Evolutionary conservation across 2,329 filamentous ascomycete species (phyloP).

Genomic region (Torrubiellomyces zombiae): DNA sequence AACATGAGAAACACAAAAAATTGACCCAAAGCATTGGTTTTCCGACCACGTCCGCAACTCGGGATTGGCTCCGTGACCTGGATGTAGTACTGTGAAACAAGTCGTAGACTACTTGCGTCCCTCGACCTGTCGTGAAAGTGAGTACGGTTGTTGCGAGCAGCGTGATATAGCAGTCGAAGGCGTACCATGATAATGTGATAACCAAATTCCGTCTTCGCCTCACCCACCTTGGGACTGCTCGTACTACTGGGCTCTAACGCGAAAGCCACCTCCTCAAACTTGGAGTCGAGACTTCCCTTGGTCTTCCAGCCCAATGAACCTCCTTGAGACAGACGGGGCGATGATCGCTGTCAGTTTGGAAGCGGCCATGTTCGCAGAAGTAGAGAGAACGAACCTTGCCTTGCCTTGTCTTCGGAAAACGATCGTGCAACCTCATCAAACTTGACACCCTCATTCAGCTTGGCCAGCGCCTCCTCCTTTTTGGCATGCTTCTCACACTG

Average conservation of each 20-base stretch:
- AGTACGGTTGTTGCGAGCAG: background rate
- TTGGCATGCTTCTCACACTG: constrained; percentile 61
- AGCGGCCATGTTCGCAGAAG: too few relatives aligned
- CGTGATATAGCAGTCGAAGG: too few relatives aligned
- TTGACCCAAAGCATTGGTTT: constrained; percentile 11
- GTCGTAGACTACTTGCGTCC: constrained; percentile 19
- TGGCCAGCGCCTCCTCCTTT: constrained; percentile 58
- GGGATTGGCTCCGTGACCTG: background rate
- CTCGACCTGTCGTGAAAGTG: constrained; percentile 16
- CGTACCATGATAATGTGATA: constrained; percentile 69
- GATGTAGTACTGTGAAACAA: constrained; percentile 3
- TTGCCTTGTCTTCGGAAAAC: constrained; percentile 63
- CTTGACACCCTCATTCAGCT: constrained; percentile 48
- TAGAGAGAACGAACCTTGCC: constrained; percentile 35
- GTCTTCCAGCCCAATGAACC: constrained; percentile 59
- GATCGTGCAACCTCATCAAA: constrained; percentile 61
- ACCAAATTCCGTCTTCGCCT: constrained; percentile 59
- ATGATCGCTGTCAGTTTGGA: too few relatives aligned
- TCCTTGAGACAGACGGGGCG: constrained; percentile 34
- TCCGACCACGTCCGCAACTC: background rate
- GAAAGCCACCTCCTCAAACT: constrained; percentile 60
- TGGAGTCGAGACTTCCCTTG: constrained; percentile 46
- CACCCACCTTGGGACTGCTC: constrained; percentile 44
- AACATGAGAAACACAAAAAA: constrained; percentile 24
- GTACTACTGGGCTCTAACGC: constrained; percentile 50